Conservation (phyloP, 441 rosid species). For the Erysimum cheiri region DNA sequence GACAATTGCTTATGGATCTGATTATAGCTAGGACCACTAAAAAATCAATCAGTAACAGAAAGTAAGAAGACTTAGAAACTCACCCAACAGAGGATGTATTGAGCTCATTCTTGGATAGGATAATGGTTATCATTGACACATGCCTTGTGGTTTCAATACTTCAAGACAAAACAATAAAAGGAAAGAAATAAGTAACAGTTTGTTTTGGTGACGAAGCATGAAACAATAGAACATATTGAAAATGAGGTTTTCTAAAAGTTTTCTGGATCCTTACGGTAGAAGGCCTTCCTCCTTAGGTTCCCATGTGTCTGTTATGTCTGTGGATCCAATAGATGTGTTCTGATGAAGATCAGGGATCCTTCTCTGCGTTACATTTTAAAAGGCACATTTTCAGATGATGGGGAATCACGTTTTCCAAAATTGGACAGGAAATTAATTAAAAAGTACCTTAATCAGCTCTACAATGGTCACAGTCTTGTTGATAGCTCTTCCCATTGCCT, state of each 20-base stretch:
- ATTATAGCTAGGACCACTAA: not conserved
- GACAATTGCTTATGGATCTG: not conserved
- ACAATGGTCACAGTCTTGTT: slow-evolving; percentile 84
- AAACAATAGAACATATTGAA: not conserved
- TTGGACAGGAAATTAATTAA: not conserved
- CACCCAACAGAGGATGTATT: slow-evolving; percentile 71
- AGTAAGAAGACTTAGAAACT: slow-evolving; percentile 2
- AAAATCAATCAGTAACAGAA: not conserved
- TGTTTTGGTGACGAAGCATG: not conserved
- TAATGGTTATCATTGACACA: slow-evolving; percentile 72
- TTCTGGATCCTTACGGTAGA: slow-evolving; percentile 57
- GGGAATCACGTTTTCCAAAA: not conserved
- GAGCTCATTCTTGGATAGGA: slow-evolving; percentile 66
- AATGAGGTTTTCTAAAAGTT: not conserved
- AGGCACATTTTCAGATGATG: not conserved
- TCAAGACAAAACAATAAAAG: slow-evolving; percentile 24
- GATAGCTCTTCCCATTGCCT: slow-evolving; percentile 89
- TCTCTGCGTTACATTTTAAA: slow-evolving; percentile 50
- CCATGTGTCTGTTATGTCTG: slow-evolving; percentile 77
- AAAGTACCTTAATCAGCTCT: slow-evolving; percentile 72
- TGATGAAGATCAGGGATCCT: slow-evolving; percentile 77
- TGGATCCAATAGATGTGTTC: slow-evolving; percentile 67
- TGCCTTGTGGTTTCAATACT: slow-evolving; percentile 78
- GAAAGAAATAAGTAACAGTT: slow-evolving; percentile 4
- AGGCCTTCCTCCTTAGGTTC: slow-evolving; percentile 89